These are phyloP conservation scores for Trapa bicornis DNA, from an alignment of 345 rosid species.

Conservation along the genomic window DNA sequence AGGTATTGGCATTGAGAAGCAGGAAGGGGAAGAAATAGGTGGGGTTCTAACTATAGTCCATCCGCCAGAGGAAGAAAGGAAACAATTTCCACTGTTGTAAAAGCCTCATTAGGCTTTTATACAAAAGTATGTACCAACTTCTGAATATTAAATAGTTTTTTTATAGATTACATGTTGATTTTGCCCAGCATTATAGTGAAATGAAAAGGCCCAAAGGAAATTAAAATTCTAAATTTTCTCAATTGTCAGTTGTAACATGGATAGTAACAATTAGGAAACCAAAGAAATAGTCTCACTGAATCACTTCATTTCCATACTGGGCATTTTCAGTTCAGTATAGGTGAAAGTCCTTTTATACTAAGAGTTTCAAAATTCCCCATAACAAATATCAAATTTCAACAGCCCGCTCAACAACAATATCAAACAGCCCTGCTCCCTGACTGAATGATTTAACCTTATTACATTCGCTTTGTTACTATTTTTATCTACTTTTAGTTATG, in stretches of 20 bases:
- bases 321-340: neutral
- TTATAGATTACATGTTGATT: neutral
- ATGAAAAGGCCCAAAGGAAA: neutral
- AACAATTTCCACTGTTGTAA: too few species aligned
- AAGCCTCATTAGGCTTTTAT: neutral
- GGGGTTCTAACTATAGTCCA: too few species aligned
- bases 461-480: constrained; percentile 58
- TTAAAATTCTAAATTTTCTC: neutral
- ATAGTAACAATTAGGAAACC: neutral
- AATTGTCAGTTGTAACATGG: neutral
- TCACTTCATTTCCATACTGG: neutral
- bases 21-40: too few species aligned
- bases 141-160: neutral
- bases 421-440: constrained; percentile 58
- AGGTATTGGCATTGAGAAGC: too few species aligned
- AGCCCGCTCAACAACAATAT: neutral
- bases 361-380: neutral
- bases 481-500: constrained; percentile 40
- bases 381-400: neutral
- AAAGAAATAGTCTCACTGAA: neutral
- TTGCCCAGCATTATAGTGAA: neutral
- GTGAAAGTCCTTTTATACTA: neutral
- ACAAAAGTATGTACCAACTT: neutral
- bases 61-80: too few species aligned
- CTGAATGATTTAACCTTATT: constrained; percentile 84